Evolutionary conservation across 306 rosid species (phyloP).

Genomic region (Quercus suber): DNA sequence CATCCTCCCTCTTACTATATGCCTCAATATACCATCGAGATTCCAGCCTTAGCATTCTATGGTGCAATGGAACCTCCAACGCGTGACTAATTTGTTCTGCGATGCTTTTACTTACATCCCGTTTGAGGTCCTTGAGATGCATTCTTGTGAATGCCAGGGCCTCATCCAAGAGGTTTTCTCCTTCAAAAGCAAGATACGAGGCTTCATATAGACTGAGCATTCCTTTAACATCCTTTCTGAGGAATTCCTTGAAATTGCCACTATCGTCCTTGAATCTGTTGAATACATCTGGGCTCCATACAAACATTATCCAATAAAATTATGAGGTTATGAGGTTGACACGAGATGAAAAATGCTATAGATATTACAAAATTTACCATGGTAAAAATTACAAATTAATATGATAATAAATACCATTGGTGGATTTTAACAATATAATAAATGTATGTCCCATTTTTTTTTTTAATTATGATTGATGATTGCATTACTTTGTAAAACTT

Average conservation of each 20-base stretch:
- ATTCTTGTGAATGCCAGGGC: constrained; percentile 35
- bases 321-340: not conserved
- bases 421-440: too few species aligned
- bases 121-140: constrained; percentile 26
- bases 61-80: constrained; percentile 48
- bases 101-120: not conserved
- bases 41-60: constrained; percentile 40
- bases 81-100: constrained; percentile 37
- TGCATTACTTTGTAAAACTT: too few species aligned
- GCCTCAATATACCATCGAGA: constrained; percentile 49
- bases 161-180: constrained; percentile 45
- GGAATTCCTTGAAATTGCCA: constrained; percentile 19
- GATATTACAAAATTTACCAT: too few species aligned
- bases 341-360: not conserved
- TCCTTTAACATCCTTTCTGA: constrained; percentile 36
- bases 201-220: constrained; percentile 58
- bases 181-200: constrained; percentile 40
- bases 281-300: constrained; percentile 37
- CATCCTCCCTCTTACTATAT: constrained; percentile 28
- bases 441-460: too few species aligned
- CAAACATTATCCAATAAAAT: not conserved
- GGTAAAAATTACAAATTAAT: too few species aligned
- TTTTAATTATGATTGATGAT: too few species aligned
- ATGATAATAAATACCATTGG: too few species aligned
- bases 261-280: constrained; percentile 24